Conservation (phyloP, 2,329 filamentous ascomycete genomes). For the Nemania serpens region DNA sequence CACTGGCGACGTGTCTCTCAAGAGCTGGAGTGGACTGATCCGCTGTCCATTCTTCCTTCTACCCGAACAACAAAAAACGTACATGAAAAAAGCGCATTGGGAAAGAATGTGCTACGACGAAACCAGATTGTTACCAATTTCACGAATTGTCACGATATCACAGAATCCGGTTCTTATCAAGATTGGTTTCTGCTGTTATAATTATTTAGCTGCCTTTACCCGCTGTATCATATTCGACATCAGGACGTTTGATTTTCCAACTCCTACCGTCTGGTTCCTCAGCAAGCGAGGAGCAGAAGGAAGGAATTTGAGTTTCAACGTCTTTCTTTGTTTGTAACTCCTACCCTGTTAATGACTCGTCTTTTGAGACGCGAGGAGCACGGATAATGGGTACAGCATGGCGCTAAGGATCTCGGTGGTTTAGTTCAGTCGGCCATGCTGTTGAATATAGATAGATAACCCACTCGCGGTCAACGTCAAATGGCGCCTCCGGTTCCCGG, state of each 20-base stretch:
- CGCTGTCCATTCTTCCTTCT: neutral
- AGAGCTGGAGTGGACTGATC: constrained; percentile 9
- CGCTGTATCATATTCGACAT: constrained; percentile 4
- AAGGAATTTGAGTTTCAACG: neutral
- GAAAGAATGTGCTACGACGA: neutral
- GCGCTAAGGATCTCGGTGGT: neutral
- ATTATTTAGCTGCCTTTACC: neutral
- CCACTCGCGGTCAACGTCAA: neutral
- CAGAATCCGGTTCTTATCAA: constrained; percentile 3
- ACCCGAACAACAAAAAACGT: neutral
- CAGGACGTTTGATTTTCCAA: neutral
- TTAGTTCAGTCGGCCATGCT: neutral
- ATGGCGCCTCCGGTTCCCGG: neutral
- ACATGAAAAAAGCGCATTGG: constrained; percentile 11
- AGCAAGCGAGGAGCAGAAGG: constrained; percentile 12
- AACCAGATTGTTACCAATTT: constrained; percentile 22
- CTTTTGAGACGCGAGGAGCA: neutral
- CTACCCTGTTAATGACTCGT: neutral
- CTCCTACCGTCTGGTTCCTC: neutral
- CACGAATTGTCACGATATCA: constrained; percentile 19
- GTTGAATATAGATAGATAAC: neutral
- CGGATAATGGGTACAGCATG: neutral
- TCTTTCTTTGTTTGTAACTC: neutral
- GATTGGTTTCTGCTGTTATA: constrained; percentile 1
- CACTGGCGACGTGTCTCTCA: neutral